phyloP scores from a whole-genome alignment of 768 basidiomycete genomes.

The Plicaturopsis crispa region DNA sequence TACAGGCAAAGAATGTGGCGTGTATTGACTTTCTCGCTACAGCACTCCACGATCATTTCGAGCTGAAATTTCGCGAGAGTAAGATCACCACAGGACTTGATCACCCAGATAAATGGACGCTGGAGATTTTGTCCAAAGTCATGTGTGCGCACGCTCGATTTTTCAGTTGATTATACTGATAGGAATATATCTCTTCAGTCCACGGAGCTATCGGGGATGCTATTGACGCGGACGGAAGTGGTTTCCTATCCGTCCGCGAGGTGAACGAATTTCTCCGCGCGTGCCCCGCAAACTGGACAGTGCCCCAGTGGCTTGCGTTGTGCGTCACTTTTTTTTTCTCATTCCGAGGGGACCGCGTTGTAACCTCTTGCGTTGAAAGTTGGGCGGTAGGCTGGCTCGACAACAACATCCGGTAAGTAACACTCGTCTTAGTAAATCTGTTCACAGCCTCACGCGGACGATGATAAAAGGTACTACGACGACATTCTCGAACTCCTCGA shows the following conservation, averaged over 20 bases:
- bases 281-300: conserved; percentile 15
- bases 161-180: no score
- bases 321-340: conserved; percentile 1
- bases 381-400: conserved; percentile 21
- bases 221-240: conserved; percentile 15
- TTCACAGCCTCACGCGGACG: conserved; percentile 8
- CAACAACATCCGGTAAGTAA: no score
- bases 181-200: no score
- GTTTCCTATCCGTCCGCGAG: conserved; percentile 13
- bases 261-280: conserved; percentile 13
- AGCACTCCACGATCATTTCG: conserved; percentile 14
- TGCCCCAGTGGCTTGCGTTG: conserved; percentile 15
- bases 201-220: conserved; percentile 13
- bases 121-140: conserved; percentile 15
- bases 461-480: no score
- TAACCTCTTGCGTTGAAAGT: no score
- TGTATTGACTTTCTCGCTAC: background rate
- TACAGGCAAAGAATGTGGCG: background rate
- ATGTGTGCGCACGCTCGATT: conserved; percentile 18
- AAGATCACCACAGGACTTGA: conserved; percentile 3
- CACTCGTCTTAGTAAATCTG: no score
- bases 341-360: no score
- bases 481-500: conserved; percentile 5
- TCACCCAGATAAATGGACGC: conserved; percentile 15
- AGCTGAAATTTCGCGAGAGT: conserved; percentile 7